phyloP scores from a whole-genome alignment of 108 stramenopile genomes.

The Fragilaria crotonensis region DNA sequence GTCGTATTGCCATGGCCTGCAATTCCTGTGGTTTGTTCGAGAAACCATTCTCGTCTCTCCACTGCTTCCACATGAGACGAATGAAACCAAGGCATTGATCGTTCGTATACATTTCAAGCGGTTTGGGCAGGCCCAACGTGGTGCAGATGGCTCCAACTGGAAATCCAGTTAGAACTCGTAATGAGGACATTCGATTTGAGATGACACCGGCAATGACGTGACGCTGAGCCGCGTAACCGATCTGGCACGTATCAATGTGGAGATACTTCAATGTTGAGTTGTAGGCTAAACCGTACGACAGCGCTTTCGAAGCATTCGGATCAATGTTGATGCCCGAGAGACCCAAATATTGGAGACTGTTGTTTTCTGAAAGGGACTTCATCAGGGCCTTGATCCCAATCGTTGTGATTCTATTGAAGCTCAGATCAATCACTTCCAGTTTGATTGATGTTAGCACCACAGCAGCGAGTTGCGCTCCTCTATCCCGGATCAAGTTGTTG shows the following conservation, averaged over 20 bases:
- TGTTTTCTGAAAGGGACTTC: conserved; percentile 75
- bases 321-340: conserved; percentile 70
- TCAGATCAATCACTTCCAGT: conserved; percentile 60
- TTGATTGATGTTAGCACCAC: conserved; percentile 68
- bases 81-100: conserved; percentile 74
- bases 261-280: conserved; percentile 56
- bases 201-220: conserved; percentile 82
- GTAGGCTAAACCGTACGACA: conserved; percentile 75
- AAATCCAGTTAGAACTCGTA: conserved; percentile 65
- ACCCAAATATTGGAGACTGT: conserved; percentile 33
- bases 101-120: conserved; percentile 73
- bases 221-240: conserved; percentile 75
- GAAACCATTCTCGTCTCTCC: too few relatives aligned
- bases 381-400: conserved; percentile 76
- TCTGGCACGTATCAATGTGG: conserved; percentile 62
- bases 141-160: conserved; percentile 49
- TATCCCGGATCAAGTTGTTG: conserved; percentile 74
- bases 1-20: not conserved
- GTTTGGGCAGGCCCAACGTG: conserved; percentile 63
- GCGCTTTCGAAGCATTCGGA: conserved; percentile 74
- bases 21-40: conserved; percentile 8
- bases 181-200: conserved; percentile 52
- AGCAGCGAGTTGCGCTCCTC: conserved; percentile 76
- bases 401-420: conserved; percentile 73
- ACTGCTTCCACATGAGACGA: conserved; percentile 61